Evolutionary conservation across 2,329 filamentous ascomycete species (phyloP).

Genomic region (Colletotrichum phormii): DNA sequence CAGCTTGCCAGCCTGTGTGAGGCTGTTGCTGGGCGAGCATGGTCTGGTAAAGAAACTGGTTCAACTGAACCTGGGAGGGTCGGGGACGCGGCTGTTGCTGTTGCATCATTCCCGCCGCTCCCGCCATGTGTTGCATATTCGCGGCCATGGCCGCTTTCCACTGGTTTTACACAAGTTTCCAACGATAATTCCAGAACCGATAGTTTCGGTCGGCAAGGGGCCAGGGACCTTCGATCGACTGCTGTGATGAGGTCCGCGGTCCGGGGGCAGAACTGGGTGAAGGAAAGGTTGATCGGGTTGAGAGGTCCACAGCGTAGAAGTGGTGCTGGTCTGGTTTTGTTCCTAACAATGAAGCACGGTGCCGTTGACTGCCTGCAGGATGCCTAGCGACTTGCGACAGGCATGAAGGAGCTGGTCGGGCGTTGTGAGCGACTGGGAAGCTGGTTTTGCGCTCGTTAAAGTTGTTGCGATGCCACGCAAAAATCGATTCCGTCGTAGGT

Average conservation of each 20-base stretch:
- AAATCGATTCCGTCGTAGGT: not conserved
- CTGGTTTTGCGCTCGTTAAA: not conserved
- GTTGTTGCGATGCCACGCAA: not conserved
- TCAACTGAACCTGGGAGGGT: conserved; percentile 46
- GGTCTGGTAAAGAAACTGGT: conserved; percentile 54
- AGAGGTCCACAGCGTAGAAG: not conserved
- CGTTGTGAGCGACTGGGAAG: conserved; percentile 15
- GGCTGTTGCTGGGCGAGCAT: conserved; percentile 48
- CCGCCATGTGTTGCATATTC: conserved; percentile 69
- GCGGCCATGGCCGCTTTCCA: conserved; percentile 66
- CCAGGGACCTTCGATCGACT: conserved; percentile 15
- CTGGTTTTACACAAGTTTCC: conserved; percentile 34
- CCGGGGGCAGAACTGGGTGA: not conserved
- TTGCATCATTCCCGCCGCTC: conserved; percentile 57
- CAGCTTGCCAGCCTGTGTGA: conserved; percentile 54
- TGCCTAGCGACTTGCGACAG: conserved; percentile 47
- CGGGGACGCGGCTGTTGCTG: conserved; percentile 51
- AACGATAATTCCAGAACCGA: conserved; percentile 1
- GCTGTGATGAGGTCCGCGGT: conserved; percentile 13
- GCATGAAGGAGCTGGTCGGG: conserved; percentile 44
- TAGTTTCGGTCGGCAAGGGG: conserved; percentile 22
- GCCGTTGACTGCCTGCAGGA: conserved; percentile 42
- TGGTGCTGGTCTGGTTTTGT: not conserved
- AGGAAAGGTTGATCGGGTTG: not conserved
- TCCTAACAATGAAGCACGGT: conserved; percentile 38